phyloP scores from a whole-genome alignment of 306 rosid genomes.

The Elaeagnus macrophylla region DNA sequence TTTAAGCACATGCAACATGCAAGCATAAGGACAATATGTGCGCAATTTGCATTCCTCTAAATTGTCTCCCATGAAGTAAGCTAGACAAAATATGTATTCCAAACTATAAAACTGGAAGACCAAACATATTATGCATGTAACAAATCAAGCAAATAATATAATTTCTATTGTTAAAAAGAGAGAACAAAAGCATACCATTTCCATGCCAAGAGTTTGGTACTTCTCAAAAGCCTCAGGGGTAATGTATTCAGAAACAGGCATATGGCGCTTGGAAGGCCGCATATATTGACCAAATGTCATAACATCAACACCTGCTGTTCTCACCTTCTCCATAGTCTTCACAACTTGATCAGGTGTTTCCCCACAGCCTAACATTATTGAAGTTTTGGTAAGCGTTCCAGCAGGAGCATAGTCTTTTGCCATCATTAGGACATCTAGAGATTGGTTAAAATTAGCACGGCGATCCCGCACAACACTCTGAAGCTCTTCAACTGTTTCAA shows the following conservation, averaged over 20 bases:
- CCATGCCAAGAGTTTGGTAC: slow-evolving; percentile 80
- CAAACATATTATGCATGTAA: too few species aligned
- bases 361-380: slow-evolving; percentile 96
- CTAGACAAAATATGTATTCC: too few species aligned
- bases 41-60: too few species aligned
- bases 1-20: too few species aligned
- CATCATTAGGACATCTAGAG: slow-evolving; percentile 82
- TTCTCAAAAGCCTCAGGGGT: slow-evolving; percentile 91
- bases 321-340: slow-evolving; percentile 97
- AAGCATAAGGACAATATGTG: too few species aligned
- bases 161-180: too few species aligned
- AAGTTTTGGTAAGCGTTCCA: slow-evolving; percentile 93
- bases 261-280: slow-evolving; percentile 99
- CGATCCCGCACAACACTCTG: slow-evolving; percentile 76
- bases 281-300: slow-evolving; percentile 97
- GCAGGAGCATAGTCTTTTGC: slow-evolving; percentile 81
- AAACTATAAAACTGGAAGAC: too few species aligned
- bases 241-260: slow-evolving; percentile 91
- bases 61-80: too few species aligned
- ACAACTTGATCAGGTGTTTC: slow-evolving; percentile 91
- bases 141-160: slow-evolving; percentile 2
- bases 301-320: slow-evolving; percentile 95
- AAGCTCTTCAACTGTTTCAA: slow-evolving; percentile 98
- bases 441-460: slow-evolving; percentile 89
- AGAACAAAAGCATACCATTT: slow-evolving; percentile 53